These are phyloP conservation scores for Trametes gibbosa DNA, from an alignment of 768 basidiomycete species.

Conservation along the genomic window DNA sequence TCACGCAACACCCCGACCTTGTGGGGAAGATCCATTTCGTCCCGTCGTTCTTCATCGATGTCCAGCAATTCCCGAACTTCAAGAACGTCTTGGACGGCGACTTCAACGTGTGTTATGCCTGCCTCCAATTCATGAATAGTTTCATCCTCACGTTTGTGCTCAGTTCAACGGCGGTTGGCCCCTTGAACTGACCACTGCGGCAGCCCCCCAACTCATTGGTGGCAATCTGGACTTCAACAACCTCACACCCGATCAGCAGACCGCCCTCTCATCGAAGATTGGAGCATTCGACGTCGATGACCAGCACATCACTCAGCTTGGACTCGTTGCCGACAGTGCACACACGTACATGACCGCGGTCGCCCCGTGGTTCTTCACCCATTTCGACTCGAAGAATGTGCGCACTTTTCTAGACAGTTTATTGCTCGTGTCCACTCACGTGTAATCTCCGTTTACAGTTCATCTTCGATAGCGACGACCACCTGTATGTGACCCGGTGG, in stretches of 20 bases:
- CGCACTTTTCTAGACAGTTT: neutral
- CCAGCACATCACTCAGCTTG: slow-evolving; percentile 33
- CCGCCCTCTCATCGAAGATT: slow-evolving; percentile 23
- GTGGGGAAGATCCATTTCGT: slow-evolving; percentile 49
- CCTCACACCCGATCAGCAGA: slow-evolving; percentile 8
- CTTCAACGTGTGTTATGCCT: slow-evolving; percentile 40
- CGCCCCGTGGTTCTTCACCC: slow-evolving; percentile 76
- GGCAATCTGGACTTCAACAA: slow-evolving; percentile 18
- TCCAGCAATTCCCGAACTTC: slow-evolving; percentile 39
- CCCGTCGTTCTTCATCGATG: slow-evolving; percentile 60
- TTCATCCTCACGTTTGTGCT: neutral
- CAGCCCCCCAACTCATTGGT: slow-evolving; percentile 36
- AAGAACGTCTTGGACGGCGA: slow-evolving; percentile 53
- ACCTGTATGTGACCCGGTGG: slow-evolving; percentile 62
- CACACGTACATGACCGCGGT: slow-evolving; percentile 39
- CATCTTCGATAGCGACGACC: slow-evolving; percentile 60
- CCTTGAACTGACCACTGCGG: slow-evolving; percentile 34
- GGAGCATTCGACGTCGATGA: slow-evolving; percentile 33
- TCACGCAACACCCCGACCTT: slow-evolving; percentile 32
- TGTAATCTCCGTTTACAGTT: slow-evolving; percentile 35
- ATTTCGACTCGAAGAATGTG: slow-evolving; percentile 60
- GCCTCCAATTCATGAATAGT: neutral
- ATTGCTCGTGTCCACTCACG: neutral
- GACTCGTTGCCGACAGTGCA: slow-evolving; percentile 19
- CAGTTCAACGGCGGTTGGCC: slow-evolving; percentile 64